Conservation (phyloP, 352 stramenopile genomes). For the Phytophthora cactorum region DNA sequence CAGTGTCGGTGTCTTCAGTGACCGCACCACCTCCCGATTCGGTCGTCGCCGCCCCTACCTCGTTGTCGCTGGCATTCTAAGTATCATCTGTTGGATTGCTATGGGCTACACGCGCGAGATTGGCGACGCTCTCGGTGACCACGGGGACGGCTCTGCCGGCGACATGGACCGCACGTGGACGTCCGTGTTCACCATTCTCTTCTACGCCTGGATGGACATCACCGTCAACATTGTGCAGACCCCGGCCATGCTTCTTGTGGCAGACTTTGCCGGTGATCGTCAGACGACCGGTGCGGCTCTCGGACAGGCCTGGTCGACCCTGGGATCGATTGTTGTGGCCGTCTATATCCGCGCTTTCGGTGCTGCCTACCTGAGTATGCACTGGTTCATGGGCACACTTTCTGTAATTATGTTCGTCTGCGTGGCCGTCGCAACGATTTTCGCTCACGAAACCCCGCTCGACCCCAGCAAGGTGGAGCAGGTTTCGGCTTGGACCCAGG, state of each 20-base stretch:
- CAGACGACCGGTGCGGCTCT: slow-evolving; percentile 55
- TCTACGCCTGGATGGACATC: slow-evolving; percentile 42
- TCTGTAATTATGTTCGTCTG: slow-evolving; percentile 49
- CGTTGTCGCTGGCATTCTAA: slow-evolving; percentile 41
- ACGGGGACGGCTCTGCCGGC: slow-evolving; percentile 8
- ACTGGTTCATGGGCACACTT: slow-evolving; percentile 45
- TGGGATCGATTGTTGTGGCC: slow-evolving; percentile 30
- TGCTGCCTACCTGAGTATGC: slow-evolving; percentile 44
- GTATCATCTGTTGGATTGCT: slow-evolving; percentile 51
- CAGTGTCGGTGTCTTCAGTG: slow-evolving; percentile 38
- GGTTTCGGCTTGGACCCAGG: slow-evolving; percentile 13
- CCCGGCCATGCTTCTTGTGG: slow-evolving; percentile 29
- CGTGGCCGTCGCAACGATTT: slow-evolving; percentile 33
- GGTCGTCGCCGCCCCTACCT: slow-evolving; percentile 51
- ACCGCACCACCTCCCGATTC: slow-evolving; percentile 44
- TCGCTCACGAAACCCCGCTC: slow-evolving; percentile 44
- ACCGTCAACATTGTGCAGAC: slow-evolving; percentile 39
- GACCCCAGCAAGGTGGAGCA: slow-evolving; percentile 29
- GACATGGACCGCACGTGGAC: slow-evolving; percentile 30
- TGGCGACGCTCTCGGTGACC: slow-evolving; percentile 29
- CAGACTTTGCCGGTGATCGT: slow-evolving; percentile 57
- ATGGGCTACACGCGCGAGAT: slow-evolving; percentile 58
- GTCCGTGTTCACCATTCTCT: slow-evolving; percentile 34
- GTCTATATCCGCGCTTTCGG: slow-evolving; percentile 57
- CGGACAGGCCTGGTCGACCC: slow-evolving; percentile 45